These are phyloP conservation scores for Medicago ruthenica DNA, from an alignment of 306 rosid genomes.

Conservation along the genomic window DNA sequence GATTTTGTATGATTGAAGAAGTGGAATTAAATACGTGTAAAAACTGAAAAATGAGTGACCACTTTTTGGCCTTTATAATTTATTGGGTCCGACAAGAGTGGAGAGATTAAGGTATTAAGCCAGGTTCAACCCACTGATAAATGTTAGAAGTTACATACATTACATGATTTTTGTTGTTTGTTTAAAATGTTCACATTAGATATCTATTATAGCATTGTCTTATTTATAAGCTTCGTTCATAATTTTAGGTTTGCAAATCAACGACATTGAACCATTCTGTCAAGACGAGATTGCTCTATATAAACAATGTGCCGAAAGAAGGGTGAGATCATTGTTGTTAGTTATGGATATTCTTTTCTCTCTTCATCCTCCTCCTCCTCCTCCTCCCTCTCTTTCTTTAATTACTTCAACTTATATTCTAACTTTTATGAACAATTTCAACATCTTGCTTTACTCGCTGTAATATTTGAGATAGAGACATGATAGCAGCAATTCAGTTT, in stretches of 20 bases:
- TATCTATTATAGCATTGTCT: conserved; percentile 9
- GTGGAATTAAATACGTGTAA: conserved; percentile 3
- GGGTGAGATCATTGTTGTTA: conserved; percentile 60
- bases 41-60: background rate
- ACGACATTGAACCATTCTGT: conserved; percentile 95
- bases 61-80: background rate
- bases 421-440: conserved; percentile 20
- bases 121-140: conserved; percentile 29
- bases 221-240: conserved; percentile 31
- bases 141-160: background rate
- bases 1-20: conserved; percentile 12
- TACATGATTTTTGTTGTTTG: conserved; percentile 11
- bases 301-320: conserved; percentile 78
- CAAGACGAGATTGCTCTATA: conserved; percentile 89
- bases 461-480: conserved; percentile 16
- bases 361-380: conserved; percentile 1
- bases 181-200: conserved; percentile 8
- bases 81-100: conserved; percentile 10
- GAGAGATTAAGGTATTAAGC: conserved; percentile 22
- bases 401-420: conserved; percentile 13
- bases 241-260: conserved; percentile 85
- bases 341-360: conserved; percentile 4
- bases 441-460: conserved; percentile 9
- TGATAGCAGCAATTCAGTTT: conserved; percentile 3
- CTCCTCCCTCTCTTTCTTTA: conserved; percentile 9